Percentiles rank a stretch among this genome's conserved stretches.
Evolutionary conservation across 768 basidiomycete genomes (phyloP).

Genomic region (Podaxis rugospora): DNA sequence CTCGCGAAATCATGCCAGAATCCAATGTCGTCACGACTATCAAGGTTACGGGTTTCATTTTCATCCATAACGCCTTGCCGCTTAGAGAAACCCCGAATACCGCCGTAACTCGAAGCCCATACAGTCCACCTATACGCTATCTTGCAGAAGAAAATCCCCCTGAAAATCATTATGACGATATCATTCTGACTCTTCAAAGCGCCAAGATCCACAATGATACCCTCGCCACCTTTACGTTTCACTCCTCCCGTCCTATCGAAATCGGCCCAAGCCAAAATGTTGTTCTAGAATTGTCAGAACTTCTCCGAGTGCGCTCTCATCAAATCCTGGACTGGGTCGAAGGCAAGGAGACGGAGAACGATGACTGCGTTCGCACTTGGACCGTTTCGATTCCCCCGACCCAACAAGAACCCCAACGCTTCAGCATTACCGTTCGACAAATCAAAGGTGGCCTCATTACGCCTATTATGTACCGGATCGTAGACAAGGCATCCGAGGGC

Average conservation of each 20-base stretch:
- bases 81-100: slow-evolving; percentile 30
- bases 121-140: slow-evolving; percentile 53
- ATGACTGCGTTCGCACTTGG: slow-evolving; percentile 64
- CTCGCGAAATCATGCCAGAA: slow-evolving; percentile 51
- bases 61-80: slow-evolving; percentile 52
- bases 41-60: slow-evolving; percentile 45
- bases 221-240: slow-evolving; percentile 53
- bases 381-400: slow-evolving; percentile 41
- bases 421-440: slow-evolving; percentile 28
- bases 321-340: slow-evolving; percentile 48
- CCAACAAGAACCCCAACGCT: slow-evolving; percentile 5
- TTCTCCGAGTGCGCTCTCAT: slow-evolving; percentile 36
- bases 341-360: slow-evolving; percentile 41
- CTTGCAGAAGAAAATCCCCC: slow-evolving; percentile 41
- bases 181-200: slow-evolving; percentile 25
- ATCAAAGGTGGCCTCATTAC: slow-evolving; percentile 56
- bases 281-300: slow-evolving; percentile 47
- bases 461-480: slow-evolving; percentile 47
- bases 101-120: slow-evolving; percentile 33
- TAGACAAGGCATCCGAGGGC: slow-evolving; percentile 31
- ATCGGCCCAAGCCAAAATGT: slow-evolving; percentile 47
- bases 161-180: slow-evolving; percentile 9
- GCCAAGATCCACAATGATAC: slow-evolving; percentile 40
- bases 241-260: slow-evolving; percentile 25
- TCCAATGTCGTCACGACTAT: slow-evolving; percentile 47